Base-by-base conservation (phyloP, 78 protist genomes). In the Mantamonas sphyraenae region DNA sequence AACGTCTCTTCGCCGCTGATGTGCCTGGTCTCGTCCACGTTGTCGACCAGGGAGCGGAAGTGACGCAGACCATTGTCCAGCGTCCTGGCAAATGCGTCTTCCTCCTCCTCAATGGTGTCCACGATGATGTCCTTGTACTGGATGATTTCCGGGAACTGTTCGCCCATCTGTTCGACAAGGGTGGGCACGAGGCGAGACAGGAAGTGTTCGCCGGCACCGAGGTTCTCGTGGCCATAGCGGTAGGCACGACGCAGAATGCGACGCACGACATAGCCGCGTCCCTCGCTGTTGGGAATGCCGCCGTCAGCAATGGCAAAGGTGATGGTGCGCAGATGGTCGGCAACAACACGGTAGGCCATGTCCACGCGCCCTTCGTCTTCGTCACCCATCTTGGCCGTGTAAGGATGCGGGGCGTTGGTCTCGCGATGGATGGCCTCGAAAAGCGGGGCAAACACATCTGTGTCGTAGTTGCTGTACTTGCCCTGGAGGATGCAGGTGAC, bases 261-360 rank as follows among this genome's bases (percentile, higher is more conserved):
- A 39, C 99, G 88, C 28, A 96, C 81, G 26, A 96, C 96, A 68
- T 87, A 91, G 67, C 89, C 94, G 37, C 97, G 68, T 26, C 93
- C 90, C 57, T 65, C 90, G 28, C 56, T 61, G 31, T 69, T 72
- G n/a, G 97, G 97, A 3, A 70, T 67, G 2, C 94, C 96, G 62
- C 99, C 97, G 71, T 96, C 99, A n/a, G 97, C 50, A 60, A 96
- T 67, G 26, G 99, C 88, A 57, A 93, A 78, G 33, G 89, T 63
- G 53, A 96, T 80, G 20, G 96, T 91, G 80, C 99, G 95, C 71
- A 93, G 82, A 84, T 96, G 99, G 68, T 96, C 99, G 28, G 96
- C 99, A 56, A 96, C 80, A 34, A 96, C 97, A 55, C 99, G 95
- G 84, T 96, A 96, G 33, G 99, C 97, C 83, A 77, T 92, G 77